phyloP scores from a whole-genome alignment of 352 stramenopile species.

The Pilasporangium apinafurcum region DNA sequence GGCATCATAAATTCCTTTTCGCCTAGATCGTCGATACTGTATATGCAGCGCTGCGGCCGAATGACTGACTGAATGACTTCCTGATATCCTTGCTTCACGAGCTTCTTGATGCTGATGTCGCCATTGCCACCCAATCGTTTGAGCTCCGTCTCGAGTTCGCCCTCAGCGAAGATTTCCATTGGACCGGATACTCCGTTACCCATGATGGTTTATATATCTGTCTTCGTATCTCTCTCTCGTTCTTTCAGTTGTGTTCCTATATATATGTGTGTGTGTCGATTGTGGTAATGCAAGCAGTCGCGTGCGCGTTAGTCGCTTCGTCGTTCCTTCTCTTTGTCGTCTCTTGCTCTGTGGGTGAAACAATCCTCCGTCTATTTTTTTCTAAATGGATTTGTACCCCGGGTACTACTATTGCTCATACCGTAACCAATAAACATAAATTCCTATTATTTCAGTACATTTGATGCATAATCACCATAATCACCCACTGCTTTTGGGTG shows the following conservation, averaged over 20 bases:
- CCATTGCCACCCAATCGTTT: constrained; percentile 47
- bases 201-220: constrained; percentile 21
- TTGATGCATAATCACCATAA: no score
- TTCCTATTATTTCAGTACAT: no score
- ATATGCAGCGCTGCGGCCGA: constrained; percentile 54
- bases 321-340: not conserved
- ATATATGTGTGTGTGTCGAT: not conserved
- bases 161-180: constrained; percentile 80
- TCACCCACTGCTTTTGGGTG: no score
- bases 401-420: no score
- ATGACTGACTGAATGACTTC: constrained; percentile 74
- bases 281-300: no score
- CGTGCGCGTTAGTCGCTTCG: not conserved
- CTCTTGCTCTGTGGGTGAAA: no score
- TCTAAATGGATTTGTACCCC: no score
- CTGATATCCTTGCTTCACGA: constrained; percentile 69
- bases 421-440: no score
- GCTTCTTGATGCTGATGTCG: constrained; percentile 68
- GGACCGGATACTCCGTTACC: constrained; percentile 65
- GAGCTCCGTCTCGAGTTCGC: constrained; percentile 72
- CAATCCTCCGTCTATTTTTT: no score
- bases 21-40: constrained; percentile 45
- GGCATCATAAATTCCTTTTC: constrained; percentile 34
- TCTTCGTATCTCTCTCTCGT: no score
- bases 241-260: no score